Conservation (phyloP, 495 filamentous ascomycete genomes). For the Copromyces sp. region DNA sequence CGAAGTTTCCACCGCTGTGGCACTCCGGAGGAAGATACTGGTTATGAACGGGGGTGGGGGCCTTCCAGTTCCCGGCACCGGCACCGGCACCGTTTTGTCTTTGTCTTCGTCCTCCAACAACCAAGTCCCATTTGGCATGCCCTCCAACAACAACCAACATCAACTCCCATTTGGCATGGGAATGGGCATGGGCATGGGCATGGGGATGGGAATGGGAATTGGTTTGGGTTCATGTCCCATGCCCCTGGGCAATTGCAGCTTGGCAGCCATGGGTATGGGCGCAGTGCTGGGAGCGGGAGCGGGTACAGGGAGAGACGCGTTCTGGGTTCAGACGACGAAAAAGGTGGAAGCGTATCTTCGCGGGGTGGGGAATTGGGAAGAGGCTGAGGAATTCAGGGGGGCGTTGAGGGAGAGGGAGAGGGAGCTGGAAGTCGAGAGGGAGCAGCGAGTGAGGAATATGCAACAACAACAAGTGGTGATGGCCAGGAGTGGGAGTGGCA, state of each 20-base stretch:
- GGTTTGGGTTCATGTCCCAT: too few species aligned
- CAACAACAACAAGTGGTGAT: too few species aligned
- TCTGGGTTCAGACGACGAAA: conserved; percentile 21
- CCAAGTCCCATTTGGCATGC: background rate
- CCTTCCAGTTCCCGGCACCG: background rate
- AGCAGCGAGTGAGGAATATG: background rate
- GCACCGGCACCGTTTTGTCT: too few species aligned
- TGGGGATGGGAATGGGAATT: background rate
- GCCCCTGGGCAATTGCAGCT: too few species aligned
- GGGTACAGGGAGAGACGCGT: conserved; percentile 10
- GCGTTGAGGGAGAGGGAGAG: background rate
- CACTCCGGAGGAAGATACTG: conserved; percentile 7
- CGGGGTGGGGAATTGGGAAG: conserved; percentile 6
- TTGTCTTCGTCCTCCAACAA: background rate
- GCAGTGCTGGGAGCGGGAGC: background rate
- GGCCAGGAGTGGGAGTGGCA: background rate
- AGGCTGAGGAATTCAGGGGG: conserved; percentile 12
- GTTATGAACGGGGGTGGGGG: background rate
- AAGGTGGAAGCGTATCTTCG: conserved; percentile 15
- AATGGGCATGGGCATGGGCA: too few species aligned
- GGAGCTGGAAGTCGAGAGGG: background rate
- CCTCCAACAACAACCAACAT: too few species aligned
- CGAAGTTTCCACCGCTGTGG: conserved; percentile 4
- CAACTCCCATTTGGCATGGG: background rate
- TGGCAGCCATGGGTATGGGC: background rate